Evolutionary conservation across 148 eudicot genomes (phyloP), one percentile per base, ranked within the genome.

Genomic region (Fagopyrum esculentum): DNA sequence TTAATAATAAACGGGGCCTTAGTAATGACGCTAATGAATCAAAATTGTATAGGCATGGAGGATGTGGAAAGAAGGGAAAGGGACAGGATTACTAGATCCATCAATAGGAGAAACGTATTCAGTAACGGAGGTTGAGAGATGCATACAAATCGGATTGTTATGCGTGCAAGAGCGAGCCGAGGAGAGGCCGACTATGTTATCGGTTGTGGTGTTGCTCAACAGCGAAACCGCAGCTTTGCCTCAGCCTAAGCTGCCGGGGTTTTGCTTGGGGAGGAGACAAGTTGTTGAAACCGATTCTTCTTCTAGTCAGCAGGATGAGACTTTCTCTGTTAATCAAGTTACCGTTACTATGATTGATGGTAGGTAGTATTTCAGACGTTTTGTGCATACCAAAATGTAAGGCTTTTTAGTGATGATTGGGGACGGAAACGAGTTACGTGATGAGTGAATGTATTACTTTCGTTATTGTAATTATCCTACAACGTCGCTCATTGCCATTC

Each of bases 161-260:
- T 89, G 95, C 40, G 97, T 91, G 4, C 98, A 93, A 78, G 97
- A 93, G 40, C 78, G 85, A 48, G 85, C 95, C 0, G 93, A 89
- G 74, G 97, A 93, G 44, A 87, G 98, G 73, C 98, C 98, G 1
- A 88, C 82, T 13, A 93, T 93, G 98, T 78, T 84, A n/a, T 64
- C 83, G 6, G 93, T 88, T 12, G 87, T 87, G 5, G 78, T 88
- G 29, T 84, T 89, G 97, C 78, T 93, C 56, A 84, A 91, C 76
- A 89, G 92, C 71, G 93, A 91, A 75, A 76, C 66, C 47, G 74
- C 84, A 3, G 40, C 82, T 5, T 57, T 91, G 79, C 80, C 91
- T 19, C 87, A 83, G 9, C 97, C 97, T 2, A 86, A 82, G 71
- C 73, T 81, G 69, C 94, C 92, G 3, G 92, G 92, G 0, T 86